These are phyloP conservation scores for Thymus quinquecostatus DNA, from an alignment of 257 asterid genomes.

Conservation along the genomic window DNA sequence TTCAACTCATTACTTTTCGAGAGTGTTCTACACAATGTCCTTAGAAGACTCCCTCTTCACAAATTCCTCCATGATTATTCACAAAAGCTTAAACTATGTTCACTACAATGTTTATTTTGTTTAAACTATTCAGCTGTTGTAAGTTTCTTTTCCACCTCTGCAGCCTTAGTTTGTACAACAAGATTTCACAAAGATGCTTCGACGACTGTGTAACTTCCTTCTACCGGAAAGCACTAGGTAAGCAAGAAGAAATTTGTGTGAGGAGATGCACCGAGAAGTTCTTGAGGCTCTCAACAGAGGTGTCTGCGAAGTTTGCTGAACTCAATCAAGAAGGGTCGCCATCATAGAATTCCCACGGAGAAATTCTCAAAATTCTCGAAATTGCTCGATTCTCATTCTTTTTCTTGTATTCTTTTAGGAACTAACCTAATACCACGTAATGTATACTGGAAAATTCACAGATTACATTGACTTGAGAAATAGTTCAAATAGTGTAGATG, in stretches of 20 bases:
- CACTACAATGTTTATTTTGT: background rate
- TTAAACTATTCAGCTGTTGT: slow-evolving; percentile 11
- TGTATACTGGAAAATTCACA: background rate
- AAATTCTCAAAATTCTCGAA: slow-evolving; percentile 10
- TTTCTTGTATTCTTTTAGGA: background rate
- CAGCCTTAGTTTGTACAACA: slow-evolving; percentile 35
- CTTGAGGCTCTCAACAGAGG: slow-evolving; percentile 34
- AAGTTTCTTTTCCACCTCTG: background rate
- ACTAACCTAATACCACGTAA: slow-evolving; percentile 10
- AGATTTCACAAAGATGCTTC: slow-evolving; percentile 37
- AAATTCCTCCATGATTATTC: background rate
- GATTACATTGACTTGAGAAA: background rate
- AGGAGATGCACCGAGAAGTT: slow-evolving; percentile 34
- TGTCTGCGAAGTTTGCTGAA: slow-evolving; percentile 33
- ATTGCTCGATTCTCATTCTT: slow-evolving; percentile 6
- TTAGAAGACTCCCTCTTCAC: background rate
- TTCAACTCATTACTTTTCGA: background rate
- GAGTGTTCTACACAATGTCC: background rate
- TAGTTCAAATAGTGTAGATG: background rate
- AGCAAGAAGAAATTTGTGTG: slow-evolving; percentile 42
- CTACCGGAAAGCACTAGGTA: slow-evolving; percentile 41
- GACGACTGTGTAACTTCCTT: slow-evolving; percentile 38
- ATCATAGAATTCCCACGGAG: background rate
- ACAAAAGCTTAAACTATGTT: background rate
- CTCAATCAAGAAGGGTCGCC: slow-evolving; percentile 28